These are phyloP conservation scores for Boletus smithii DNA, from an alignment of 1,284 basidiomycete genomes.

Conservation along the genomic window DNA sequence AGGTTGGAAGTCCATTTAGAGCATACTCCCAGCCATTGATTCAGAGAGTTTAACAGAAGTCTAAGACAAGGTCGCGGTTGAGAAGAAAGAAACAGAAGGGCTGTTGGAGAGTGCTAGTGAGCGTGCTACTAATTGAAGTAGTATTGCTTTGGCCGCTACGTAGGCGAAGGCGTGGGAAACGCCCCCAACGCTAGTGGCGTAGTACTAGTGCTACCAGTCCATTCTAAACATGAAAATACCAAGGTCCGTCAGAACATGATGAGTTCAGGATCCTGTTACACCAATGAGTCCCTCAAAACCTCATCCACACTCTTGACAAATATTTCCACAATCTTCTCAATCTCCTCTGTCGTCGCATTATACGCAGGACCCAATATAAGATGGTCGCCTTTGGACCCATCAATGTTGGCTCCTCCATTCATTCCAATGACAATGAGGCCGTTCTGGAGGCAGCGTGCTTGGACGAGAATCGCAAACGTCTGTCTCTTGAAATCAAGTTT, in stretches of 20 bases:
- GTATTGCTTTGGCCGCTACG: constrained; percentile 25
- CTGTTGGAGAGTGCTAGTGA: constrained; percentile 11
- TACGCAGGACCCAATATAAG: constrained; percentile 72
- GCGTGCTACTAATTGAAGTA: constrained; percentile 30
- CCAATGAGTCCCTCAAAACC: constrained; percentile 42
- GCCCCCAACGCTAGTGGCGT: constrained; percentile 11
- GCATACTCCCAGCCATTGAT: constrained; percentile 79
- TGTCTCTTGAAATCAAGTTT: constrained; percentile 49
- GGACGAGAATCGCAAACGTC: constrained; percentile 59
- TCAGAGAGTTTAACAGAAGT: constrained; percentile 32
- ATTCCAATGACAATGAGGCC: constrained; percentile 70
- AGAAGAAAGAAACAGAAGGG: constrained; percentile 25
- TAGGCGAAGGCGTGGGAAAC: constrained; percentile 34
- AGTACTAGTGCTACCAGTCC: too few species aligned
- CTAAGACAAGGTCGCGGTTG: constrained; percentile 26
- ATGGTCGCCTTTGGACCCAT: constrained; percentile 70
- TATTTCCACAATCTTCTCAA: constrained; percentile 61
- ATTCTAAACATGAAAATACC: too few species aligned
- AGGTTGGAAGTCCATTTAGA: constrained; percentile 82
- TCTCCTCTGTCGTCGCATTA: constrained; percentile 63
- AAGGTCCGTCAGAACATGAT: too few species aligned
- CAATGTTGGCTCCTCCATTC: constrained; percentile 62
- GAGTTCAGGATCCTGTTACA: too few species aligned
- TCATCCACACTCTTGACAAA: constrained; percentile 64
- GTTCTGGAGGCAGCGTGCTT: constrained; percentile 61